Evolutionary conservation across 2,329 filamentous ascomycete genomes (phyloP).

Genomic region (Diaporthe citri): DNA sequence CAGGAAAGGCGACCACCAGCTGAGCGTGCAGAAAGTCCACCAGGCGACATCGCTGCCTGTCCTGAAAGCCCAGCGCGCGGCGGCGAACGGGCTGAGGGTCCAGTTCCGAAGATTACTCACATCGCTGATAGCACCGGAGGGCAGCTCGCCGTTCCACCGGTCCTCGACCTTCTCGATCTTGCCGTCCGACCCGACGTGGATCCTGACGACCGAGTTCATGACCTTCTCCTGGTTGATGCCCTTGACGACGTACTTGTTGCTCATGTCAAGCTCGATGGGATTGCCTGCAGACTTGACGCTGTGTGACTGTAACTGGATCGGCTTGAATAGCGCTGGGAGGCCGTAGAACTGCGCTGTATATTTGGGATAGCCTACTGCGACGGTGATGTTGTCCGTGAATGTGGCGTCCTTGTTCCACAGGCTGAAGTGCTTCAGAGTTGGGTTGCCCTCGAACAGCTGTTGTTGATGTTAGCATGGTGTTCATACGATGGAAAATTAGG

Average conservation of each 20-base stretch:
- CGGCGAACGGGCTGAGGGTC: conserved; percentile 5
- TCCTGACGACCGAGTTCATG: conserved; percentile 49
- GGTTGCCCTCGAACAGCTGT: conserved; percentile 70
- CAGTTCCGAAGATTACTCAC: conserved; percentile 44
- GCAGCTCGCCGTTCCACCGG: conserved; percentile 53
- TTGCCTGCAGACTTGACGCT: conserved; percentile 67
- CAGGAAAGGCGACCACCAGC: conserved; percentile 23
- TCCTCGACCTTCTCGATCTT: conserved; percentile 54
- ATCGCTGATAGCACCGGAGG: conserved; percentile 50
- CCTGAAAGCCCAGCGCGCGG: conserved; percentile 38
- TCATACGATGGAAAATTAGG: not conserved
- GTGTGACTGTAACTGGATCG: conserved; percentile 68
- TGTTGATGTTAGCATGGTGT: not conserved
- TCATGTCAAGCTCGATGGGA: conserved; percentile 67
- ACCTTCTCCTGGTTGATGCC: conserved; percentile 49
- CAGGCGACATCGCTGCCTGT: conserved; percentile 41
- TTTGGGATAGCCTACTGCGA: conserved; percentile 66
- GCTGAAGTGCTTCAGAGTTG: conserved; percentile 68
- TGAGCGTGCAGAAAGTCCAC: conserved; percentile 42
- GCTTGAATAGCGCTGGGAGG: conserved; percentile 67
- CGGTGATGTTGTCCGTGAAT: conserved; percentile 71
- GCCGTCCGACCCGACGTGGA: conserved; percentile 49
- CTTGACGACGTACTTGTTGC: conserved; percentile 53
- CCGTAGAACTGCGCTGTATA: conserved; percentile 68
- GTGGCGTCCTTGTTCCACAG: conserved; percentile 70